phyloP scores from a whole-genome alignment of 1,284 basidiomycete genomes.

The Austropuccinia psidii region DNA sequence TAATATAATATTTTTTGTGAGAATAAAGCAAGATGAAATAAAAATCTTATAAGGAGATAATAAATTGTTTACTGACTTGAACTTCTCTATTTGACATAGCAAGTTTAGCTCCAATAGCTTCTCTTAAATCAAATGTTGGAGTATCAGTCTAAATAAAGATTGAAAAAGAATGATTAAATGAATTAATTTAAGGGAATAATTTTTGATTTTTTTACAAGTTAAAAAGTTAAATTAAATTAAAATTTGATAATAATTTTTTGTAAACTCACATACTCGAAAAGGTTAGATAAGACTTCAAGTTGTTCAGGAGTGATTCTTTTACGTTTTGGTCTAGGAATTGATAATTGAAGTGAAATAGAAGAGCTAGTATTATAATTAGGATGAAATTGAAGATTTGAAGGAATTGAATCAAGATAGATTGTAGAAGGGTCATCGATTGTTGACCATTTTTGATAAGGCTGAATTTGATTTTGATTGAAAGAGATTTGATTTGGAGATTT shows the following conservation, averaged over 20 bases:
- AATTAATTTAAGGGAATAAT: neutral
- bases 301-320: constrained; percentile 43
- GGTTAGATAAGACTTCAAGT: constrained; percentile 38
- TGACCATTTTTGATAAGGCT: too few relatives aligned
- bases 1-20: neutral
- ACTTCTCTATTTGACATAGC: constrained; percentile 45
- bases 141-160: constrained; percentile 39
- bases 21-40: neutral
- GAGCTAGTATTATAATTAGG: too few relatives aligned
- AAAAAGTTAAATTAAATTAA: neutral
- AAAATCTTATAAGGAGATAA: neutral
- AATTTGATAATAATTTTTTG: neutral
- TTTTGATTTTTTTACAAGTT: neutral
- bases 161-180: neutral
- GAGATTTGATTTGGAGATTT: too few relatives aligned
- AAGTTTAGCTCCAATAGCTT: constrained; percentile 37
- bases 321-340: constrained; percentile 39
- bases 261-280: constrained; percentile 39
- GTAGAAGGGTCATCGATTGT: too few relatives aligned
- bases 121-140: constrained; percentile 42
- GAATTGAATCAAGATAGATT: too few relatives aligned
- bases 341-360: neutral
- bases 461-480: too few relatives aligned
- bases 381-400: too few relatives aligned
- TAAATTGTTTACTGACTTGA: constrained; percentile 36